Evolutionary conservation across 73 alveolate genomes (phyloP).

Genomic region (Tetrahymena borealis): DNA sequence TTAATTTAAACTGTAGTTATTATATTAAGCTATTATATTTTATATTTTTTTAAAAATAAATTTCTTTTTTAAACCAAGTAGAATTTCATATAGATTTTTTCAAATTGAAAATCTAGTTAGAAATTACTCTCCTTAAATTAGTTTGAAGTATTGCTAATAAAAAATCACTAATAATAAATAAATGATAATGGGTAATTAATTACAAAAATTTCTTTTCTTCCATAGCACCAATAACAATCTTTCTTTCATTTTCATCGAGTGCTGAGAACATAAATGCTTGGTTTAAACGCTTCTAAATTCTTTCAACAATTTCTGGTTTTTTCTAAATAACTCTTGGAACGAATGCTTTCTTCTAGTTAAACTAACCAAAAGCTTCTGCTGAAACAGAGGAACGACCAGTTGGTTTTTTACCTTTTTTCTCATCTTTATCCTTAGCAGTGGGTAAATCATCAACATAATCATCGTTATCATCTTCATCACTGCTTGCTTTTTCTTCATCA

Average conservation of each 20-base stretch:
- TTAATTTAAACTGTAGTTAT: no score
- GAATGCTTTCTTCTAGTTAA: constrained; percentile 77
- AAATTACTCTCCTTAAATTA: no score
- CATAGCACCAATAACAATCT: constrained; percentile 89
- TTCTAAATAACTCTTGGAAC: constrained; percentile 75
- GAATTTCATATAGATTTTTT: no score
- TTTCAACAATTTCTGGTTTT: constrained; percentile 59
- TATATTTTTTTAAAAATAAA: no score
- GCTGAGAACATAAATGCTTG: constrained; percentile 85
- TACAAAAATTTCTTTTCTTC: constrained; percentile 69
- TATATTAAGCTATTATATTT: no score
- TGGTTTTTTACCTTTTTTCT: constrained; percentile 23
- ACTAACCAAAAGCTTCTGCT: constrained; percentile 98
- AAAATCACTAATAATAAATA: no score
- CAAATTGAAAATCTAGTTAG: no score
- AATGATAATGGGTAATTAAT: not conserved
- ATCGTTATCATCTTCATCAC: constrained; percentile 29
- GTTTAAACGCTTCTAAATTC: constrained; percentile 69
- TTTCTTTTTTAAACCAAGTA: no score
- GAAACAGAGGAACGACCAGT: constrained; percentile 83
- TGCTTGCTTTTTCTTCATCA: constrained; percentile 15
- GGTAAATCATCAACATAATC: constrained; percentile 37
- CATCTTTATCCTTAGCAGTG: constrained; percentile 9
- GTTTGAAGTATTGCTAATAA: no score
- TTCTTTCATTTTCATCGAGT: constrained; percentile 73